Evolutionary conservation across 164 flowering plant species (phyloP).

Genomic region (Cinnamomum micranthum): DNA sequence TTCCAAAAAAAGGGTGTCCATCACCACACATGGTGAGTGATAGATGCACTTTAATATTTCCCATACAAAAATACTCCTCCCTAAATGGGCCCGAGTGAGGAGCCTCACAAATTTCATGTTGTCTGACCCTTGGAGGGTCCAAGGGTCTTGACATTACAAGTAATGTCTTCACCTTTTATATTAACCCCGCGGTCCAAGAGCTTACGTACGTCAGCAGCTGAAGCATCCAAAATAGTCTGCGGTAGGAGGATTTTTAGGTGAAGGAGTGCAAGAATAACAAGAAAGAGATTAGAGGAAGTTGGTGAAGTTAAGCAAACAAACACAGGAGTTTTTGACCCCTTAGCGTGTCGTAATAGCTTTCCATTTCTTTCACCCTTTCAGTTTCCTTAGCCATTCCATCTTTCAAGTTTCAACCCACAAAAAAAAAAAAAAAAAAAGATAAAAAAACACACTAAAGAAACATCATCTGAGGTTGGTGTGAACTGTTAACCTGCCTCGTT

Average conservation of each 20-base stretch:
- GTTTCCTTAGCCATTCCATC: conserved; percentile 13
- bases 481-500: conserved; percentile 47
- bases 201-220: neutral
- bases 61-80: too few species aligned
- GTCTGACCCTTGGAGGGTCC: neutral
- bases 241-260: conserved; percentile 13
- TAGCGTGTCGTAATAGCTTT: conserved; percentile 34
- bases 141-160: neutral
- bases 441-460: neutral
- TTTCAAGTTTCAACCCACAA: neutral
- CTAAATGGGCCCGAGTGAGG: too few species aligned
- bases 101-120: too few species aligned
- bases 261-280: neutral
- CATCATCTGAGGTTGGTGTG: conserved; percentile 29
- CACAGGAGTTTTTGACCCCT: conserved; percentile 7
- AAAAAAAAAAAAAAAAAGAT: neutral
- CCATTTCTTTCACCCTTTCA: neutral
- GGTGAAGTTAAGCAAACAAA: conserved; percentile 23
- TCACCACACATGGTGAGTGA: too few species aligned
- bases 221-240: neutral
- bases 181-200: neutral
- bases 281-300: conserved; percentile 2
- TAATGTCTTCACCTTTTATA: neutral
- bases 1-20: too few species aligned
- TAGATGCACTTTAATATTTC: too few species aligned